A percentile compares a stretch with the other conserved stretches of the same genome.
phyloP scores from a whole-genome alignment of 257 asterid species.

The Henckelia pumila region DNA sequence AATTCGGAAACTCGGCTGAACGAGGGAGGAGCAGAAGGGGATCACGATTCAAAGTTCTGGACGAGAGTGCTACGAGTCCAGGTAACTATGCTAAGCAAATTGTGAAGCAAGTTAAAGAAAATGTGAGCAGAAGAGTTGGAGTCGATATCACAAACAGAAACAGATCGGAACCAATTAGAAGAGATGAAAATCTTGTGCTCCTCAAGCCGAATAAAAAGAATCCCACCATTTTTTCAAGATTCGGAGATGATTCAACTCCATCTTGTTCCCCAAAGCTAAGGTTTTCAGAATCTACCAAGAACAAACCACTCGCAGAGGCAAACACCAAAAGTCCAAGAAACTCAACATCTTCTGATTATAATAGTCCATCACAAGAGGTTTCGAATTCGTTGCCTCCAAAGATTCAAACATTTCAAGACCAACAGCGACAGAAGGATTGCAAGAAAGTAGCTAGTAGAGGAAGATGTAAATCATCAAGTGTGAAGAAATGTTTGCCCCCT shows the following conservation, averaged over 20 bases:
- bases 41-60: conserved; percentile 22
- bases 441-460: conserved; percentile 25
- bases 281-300: conserved; percentile 38
- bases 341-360: conserved; percentile 22
- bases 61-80: conserved; percentile 38
- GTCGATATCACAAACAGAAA: conserved; percentile 45
- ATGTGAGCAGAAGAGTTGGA: conserved; percentile 57
- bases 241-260: conserved; percentile 29
- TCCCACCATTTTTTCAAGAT: conserved; percentile 13
- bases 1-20: conserved; percentile 27
- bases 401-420: conserved; percentile 15
- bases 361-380: background rate
- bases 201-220: conserved; percentile 41
- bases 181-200: conserved; percentile 47
- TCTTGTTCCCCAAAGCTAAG: conserved; percentile 49
- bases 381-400: conserved; percentile 21
- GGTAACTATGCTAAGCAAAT: conserved; percentile 57
- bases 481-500: conserved; percentile 25
- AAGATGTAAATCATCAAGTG: conserved; percentile 23
- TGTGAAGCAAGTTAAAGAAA: conserved; percentile 63
- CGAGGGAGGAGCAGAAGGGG: conserved; percentile 27
- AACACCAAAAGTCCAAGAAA: conserved; percentile 31
- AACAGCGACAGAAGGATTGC: conserved; percentile 7
- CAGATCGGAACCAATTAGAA: conserved; percentile 22
- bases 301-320: conserved; percentile 21